These are phyloP conservation scores for Rhytidiadelphus loreus DNA, from an alignment of 225 moss, liverwort and hornwort species.

Conservation along the genomic window DNA sequence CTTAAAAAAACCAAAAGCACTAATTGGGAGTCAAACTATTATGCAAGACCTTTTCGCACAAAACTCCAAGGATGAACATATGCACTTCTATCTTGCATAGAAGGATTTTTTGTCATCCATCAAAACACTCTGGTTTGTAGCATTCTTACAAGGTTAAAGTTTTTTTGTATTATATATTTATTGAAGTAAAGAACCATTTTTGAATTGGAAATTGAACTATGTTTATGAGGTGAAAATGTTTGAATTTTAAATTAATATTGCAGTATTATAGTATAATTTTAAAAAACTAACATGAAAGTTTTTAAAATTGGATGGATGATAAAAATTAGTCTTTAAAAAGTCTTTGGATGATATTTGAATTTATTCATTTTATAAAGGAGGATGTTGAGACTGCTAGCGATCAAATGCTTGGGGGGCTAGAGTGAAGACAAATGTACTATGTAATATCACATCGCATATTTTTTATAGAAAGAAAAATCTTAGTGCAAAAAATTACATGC, in stretches of 20 bases:
- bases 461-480: not conserved
- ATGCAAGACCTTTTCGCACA: not conserved
- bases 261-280: not conserved
- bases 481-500: no score
- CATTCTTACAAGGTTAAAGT: accelerated
- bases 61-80: not conserved
- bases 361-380: not conserved
- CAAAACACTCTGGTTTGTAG: accelerated
- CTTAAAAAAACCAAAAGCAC: not conserved
- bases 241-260: not conserved
- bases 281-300: not conserved
- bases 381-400: not conserved
- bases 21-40: not conserved
- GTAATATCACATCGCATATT: not conserved
- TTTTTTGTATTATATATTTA: not conserved
- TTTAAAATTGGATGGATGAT: not conserved
- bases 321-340: accelerated
- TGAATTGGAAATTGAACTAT: not conserved
- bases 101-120: no score
- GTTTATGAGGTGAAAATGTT: not conserved
- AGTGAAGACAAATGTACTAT: not conserved
- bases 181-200: not conserved
- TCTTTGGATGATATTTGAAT: not conserved
- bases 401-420: accelerated
- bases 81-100: no score